phyloP scores from a whole-genome alignment of 306 rosid genomes.

The Albizia julibrissin region DNA sequence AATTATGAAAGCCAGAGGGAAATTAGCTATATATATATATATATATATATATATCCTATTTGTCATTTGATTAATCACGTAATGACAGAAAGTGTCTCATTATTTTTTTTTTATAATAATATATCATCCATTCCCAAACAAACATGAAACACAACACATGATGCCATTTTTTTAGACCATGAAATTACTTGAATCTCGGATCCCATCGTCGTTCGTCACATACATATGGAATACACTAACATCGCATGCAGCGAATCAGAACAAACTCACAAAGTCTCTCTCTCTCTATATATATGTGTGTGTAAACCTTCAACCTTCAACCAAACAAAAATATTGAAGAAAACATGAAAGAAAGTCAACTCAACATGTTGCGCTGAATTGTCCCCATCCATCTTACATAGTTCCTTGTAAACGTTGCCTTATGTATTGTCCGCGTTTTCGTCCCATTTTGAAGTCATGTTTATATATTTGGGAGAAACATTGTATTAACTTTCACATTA shows the following conservation, averaged over 20 bases:
- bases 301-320: neutral
- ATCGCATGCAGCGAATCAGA: neutral
- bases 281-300: neutral
- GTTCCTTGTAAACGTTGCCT: neutral
- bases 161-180: neutral
- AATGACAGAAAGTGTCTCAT: conserved; percentile 2
- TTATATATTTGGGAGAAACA: neutral
- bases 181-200: neutral
- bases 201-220: neutral
- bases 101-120: neutral
- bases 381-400: neutral
- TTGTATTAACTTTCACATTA: neutral
- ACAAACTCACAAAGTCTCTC: neutral
- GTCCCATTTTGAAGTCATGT: neutral
- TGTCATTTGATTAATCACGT: conserved; percentile 23
- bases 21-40: neutral
- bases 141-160: neutral
- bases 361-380: neutral
- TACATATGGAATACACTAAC: neutral
- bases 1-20: conserved; percentile 9
- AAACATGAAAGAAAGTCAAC: conserved; percentile 16
- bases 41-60: neutral
- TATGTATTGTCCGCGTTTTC: conserved; percentile 1
- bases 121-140: neutral
- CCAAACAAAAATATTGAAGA: neutral